Evolutionary conservation across 2,329 filamentous ascomycete genomes (phyloP), one percentile per base, ranked within the genome.

Genomic region (Didymella lethalis): DNA sequence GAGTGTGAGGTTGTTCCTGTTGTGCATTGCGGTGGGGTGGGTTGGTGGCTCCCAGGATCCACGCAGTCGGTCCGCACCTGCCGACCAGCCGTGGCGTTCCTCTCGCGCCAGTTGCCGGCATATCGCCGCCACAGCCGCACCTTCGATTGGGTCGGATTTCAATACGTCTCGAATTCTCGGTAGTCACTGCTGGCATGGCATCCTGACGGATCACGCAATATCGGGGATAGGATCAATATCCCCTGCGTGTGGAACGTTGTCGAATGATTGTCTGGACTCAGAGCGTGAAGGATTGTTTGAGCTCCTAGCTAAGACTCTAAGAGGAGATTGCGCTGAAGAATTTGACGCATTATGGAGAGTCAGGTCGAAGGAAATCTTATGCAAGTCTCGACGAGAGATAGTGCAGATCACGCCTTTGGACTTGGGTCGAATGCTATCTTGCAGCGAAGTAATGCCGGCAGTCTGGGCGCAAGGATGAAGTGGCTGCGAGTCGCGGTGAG

Each of bases 381-480:
- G 11, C 25, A 5, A 38, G 29, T 53, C 55, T 45, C 29, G 55
- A 52, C 29, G 28, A 20, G 16, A 26, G 32, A 8, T 57, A 11
- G 40, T 45, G 26, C 45, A 36, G n/a, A 44, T n/a, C 34, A 25
- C 18, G 34, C 16, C 25, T 40, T 28, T 16, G 31, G 14, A 23
- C 38, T 7, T 14, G 18, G 12, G 29, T n/a, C 25, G 25, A 58
- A 26, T 38, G 10, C 44, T 29, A 26, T 44, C n/a, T 28, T 28
- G 49, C 32, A 38, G 49, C 55, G 45, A 53, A 53, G 55, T 46
- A 58, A 48, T 28, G 55, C 55, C 55, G 55, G 25, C 18, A 23
- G 28, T 40, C 25, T 44, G 38, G 18, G 23, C n/a, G 32, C 36
- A 58, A 41, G 49, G 55, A 49, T 53, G 29, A 16, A 8, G 18